Evolutionary conservation across 2,329 filamentous ascomycete species (phyloP), one percentile per base, ranked within the genome.

Genomic region (Aspergillus cejpii): DNA sequence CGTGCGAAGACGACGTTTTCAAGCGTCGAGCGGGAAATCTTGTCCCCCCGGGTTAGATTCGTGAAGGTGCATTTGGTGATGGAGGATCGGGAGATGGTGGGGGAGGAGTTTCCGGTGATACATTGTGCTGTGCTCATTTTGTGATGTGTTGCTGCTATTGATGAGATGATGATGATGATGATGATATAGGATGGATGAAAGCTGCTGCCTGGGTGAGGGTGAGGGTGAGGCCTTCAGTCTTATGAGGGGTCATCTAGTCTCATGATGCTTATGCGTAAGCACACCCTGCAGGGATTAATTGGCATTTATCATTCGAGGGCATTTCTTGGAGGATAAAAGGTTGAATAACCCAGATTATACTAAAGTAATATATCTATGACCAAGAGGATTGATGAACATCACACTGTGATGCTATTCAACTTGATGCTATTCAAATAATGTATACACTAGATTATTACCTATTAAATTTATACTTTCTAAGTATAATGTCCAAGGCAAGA

Each of bases 401-500:
- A n/a, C n/a, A n/a, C n/a, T n/a, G n/a, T n/a, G n/a, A n/a, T n/a
- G n/a, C n/a, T n/a, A n/a, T n/a, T n/a, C n/a, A n/a, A n/a, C n/a
- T n/a, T 24, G 23, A 24, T 24, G 23, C 23, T 24, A 24, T 24
- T 24, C 23, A 24, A 8, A 24, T 24, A 5, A 5, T 5, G 8
- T 24, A 24, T 24, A 24, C 23, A n/a, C n/a, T n/a, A n/a, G n/a
- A n/a, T n/a, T n/a, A n/a, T n/a, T 24, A 24, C 23, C 23, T 8
- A 24, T 24, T 5, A 5, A 8, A 24, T 24, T 24, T 24, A 24
- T 24, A 24, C 8, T 5, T 24, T 24, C 23, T 5, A 24, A 24
- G 8, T 24, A 24, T 24, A 11, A 1, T 2, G 8, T 24, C 23
- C 40, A 39, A 44, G 59, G 59, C 57, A 62, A 62, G 60, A 62